These are phyloP conservation scores for Paramyrothecium roridum DNA, from an alignment of 2,329 filamentous ascomycete species.

Conservation along the genomic window DNA sequence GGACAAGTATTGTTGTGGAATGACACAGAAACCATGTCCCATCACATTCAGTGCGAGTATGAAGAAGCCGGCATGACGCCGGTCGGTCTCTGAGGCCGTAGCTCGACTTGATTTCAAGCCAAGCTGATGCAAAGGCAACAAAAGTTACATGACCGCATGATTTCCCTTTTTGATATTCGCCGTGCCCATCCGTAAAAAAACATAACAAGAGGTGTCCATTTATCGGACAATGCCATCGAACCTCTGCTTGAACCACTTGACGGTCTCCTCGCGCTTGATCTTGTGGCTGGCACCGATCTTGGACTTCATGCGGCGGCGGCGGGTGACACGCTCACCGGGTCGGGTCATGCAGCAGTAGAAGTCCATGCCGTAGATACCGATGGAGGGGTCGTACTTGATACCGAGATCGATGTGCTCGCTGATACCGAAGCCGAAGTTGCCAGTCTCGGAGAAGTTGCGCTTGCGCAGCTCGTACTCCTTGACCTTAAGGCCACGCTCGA, in stretches of 20 bases:
- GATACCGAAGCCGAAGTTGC: constrained; percentile 99
- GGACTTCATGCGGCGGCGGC: constrained; percentile 87
- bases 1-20: neutral
- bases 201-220: constrained; percentile 40
- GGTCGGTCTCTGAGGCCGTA: constrained; percentile 73
- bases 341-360: constrained; percentile 99
- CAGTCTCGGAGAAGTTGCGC: constrained; percentile 99
- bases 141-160: constrained; percentile 36
- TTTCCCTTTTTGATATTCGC: constrained; percentile 32
- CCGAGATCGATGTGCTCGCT: constrained; percentile 99
- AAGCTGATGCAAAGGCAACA: constrained; percentile 48
- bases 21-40: constrained; percentile 16
- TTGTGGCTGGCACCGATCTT: constrained; percentile 83
- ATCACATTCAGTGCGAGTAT: constrained; percentile 36
- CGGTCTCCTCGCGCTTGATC: constrained; percentile 91
- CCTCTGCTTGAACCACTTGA: constrained; percentile 90
- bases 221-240: constrained; percentile 99
- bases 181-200: constrained; percentile 35
- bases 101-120: constrained; percentile 57
- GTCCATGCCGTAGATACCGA: constrained; percentile 99
- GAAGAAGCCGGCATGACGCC: constrained; percentile 63
- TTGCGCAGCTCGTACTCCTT: constrained; percentile 99
- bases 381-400: constrained; percentile 99
- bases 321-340: constrained; percentile 95
- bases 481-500: constrained; percentile 99